Base-by-base conservation (phyloP, 805 yeast genomes). In the Saccharomyces kudriavzevii region DNA sequence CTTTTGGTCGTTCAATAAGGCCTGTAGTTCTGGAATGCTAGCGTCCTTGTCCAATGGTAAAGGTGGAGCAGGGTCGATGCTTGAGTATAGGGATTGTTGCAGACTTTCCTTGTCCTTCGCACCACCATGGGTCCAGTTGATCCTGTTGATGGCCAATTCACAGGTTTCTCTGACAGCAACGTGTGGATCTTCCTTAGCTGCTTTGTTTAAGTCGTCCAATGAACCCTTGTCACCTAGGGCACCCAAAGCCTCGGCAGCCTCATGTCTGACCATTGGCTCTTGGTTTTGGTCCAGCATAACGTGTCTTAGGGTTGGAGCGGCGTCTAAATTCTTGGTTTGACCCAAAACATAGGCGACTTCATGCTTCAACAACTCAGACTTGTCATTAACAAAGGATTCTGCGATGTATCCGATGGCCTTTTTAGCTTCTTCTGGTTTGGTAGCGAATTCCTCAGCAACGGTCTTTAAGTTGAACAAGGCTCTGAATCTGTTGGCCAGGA, bases 31-130 rank as follows among this genome's bases (percentile, higher is more conserved):
- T 20, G 77, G 83, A 48, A 92, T 77, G 64, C 84, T 80, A 17
- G 43, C 43, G 17, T 77, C 75, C 48, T 75, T 74, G 50, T 77
- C 78, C 48, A 83, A 66, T n/a, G 96, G 84, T 69, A 94, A 74
- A 8, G 99, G 98, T 52, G 99, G 99, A 25, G 99, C 99, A 48
- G 99, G 99, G 68, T 94, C 99, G 57, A 94, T 87, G 46, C 96
- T 87, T 29, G 86, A 78, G 73, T 87, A 92, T 40, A 87, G 79
- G 20, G 95, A 87, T 63, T 79, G 71, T 67, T 87, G 92, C 60
- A 92, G 74, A 24, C 73, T 73, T 70, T 94, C 98, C 5, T 76
- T 74, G 68, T 81, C 82, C 28, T 85, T 74, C 46, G 74, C 66
- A 14, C 47, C 58, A 27, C 58, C 52, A 67, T 83, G 80, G 70